A percentile compares a stretch with the other conserved stretches of the same genome.
phyloP scores from a whole-genome alignment of 192 early-diverging fungal species.

The Dispira simplex region DNA sequence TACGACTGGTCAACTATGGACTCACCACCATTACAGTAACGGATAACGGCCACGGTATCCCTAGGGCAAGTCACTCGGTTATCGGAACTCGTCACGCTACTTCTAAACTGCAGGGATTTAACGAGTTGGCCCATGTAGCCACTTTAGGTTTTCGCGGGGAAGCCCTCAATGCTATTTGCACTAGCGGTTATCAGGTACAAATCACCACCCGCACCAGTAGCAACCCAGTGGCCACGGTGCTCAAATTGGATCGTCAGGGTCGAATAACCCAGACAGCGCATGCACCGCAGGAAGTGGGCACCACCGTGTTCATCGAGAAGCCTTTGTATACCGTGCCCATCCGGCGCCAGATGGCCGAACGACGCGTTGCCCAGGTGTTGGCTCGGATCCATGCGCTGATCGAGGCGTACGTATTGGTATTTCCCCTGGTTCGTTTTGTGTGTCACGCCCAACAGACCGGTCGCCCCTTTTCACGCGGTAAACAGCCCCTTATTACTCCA shows the following conservation, averaged over 20 bases:
- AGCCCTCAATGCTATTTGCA: conserved; percentile 1
- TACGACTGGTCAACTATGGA: conserved; percentile 68
- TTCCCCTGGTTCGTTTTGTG: not conserved
- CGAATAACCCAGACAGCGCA: too few species aligned
- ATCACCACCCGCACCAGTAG: conserved; percentile 8
- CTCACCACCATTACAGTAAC: conserved; percentile 55
- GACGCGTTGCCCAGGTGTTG: not conserved
- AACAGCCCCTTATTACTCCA: not conserved
- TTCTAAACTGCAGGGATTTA: conserved; percentile 64
- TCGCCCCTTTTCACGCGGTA: not conserved
- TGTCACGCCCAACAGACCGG: not conserved
- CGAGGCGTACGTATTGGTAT: not conserved
- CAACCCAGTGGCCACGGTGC: not conserved
- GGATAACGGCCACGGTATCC: conserved; percentile 84
- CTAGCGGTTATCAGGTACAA: conserved; percentile 3
- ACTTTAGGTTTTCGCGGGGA: conserved; percentile 80
- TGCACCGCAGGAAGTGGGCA: not conserved
- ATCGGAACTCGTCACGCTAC: conserved; percentile 82
- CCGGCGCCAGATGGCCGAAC: conserved; percentile 6
- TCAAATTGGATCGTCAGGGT: not conserved
- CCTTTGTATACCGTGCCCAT: conserved; percentile 1
- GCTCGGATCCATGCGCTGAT: not conserved
- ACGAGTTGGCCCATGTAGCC: conserved; percentile 47
- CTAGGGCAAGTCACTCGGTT: conserved; percentile 32
- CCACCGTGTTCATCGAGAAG: conserved; percentile 8